phyloP scores from a whole-genome alignment of 768 basidiomycete genomes.

The Polyporus arcularius region DNA sequence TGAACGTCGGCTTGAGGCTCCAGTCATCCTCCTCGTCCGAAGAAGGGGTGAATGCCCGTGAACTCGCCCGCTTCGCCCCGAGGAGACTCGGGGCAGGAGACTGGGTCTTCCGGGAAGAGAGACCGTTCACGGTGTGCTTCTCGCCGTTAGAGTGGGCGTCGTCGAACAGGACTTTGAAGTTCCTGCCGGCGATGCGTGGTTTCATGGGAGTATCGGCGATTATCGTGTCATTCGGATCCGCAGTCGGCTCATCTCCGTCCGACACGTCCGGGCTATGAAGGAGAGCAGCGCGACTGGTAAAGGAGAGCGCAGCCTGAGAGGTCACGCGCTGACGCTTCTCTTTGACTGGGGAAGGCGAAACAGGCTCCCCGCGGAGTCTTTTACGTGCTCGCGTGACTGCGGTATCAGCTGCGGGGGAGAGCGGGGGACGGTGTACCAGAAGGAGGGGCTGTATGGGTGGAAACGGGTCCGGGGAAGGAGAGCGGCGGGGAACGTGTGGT shows the following conservation, averaged over 20 bases:
- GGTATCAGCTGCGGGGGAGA: constrained; percentile 28
- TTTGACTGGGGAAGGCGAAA: constrained; percentile 81
- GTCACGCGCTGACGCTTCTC: constrained; percentile 66
- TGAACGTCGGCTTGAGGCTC: constrained; percentile 21
- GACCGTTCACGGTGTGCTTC: constrained; percentile 7
- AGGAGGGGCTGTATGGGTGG: constrained; percentile 33
- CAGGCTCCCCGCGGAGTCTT: constrained; percentile 78
- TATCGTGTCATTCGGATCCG: constrained; percentile 43
- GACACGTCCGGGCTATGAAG: constrained; percentile 37
- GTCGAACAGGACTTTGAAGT: constrained; percentile 71
- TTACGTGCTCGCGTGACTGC: constrained; percentile 74
- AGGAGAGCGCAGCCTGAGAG: constrained; percentile 41
- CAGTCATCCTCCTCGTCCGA: constrained; percentile 26
- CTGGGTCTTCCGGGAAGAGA: constrained; percentile 8
- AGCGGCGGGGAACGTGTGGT: constrained; percentile 24
- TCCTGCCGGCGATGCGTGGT: constrained; percentile 52
- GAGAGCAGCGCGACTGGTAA: constrained; percentile 35
- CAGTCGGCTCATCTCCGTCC: constrained; percentile 32
- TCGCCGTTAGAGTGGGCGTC: constrained; percentile 29
- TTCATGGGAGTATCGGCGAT: constrained; percentile 77
- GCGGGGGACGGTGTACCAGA: constrained; percentile 17
- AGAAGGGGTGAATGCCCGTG: constrained; percentile 24
- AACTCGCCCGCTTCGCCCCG: constrained; percentile 12
- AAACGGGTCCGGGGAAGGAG: constrained; percentile 44
- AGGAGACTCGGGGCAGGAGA: constrained; percentile 7